A percentile compares a stretch with the other conserved stretches of the same genome.
These are phyloP conservation scores for Penicillium sp. DNA, from an alignment of 2,329 filamentous ascomycete species.

Conservation along the genomic window DNA sequence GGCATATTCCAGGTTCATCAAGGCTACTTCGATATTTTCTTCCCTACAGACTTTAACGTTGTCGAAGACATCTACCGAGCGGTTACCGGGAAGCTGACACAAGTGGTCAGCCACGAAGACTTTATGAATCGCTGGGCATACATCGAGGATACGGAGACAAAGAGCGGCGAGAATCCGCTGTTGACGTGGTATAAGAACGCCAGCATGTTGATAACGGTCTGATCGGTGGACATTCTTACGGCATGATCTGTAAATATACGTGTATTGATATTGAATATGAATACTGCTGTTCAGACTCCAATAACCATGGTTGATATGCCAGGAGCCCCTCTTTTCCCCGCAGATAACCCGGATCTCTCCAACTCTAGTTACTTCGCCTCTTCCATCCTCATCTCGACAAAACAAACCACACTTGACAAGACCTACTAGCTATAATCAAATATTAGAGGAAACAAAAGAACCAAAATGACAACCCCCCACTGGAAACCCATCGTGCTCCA, in stretches of 20 bases:
- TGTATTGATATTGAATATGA: constrained; percentile 4
- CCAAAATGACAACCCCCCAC: constrained; percentile 13
- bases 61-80: constrained; percentile 92
- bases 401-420: not conserved
- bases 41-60: constrained; percentile 91
- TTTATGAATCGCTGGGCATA: constrained; percentile 91
- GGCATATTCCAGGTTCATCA: constrained; percentile 75
- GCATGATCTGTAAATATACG: constrained; percentile 10
- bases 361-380: not conserved
- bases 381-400: not conserved
- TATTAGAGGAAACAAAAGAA: not conserved
- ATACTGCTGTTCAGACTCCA: not conserved
- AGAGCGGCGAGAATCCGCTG: constrained; percentile 90
- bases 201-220: constrained; percentile 87
- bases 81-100: constrained; percentile 88
- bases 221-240: constrained; percentile 14
- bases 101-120: constrained; percentile 83
- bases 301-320: constrained; percentile 14
- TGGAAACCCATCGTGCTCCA: constrained; percentile 29
- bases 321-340: constrained; percentile 13
- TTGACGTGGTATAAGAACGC: constrained; percentile 95
- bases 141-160: constrained; percentile 85
- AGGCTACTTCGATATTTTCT: constrained; percentile 98
- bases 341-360: not conserved
- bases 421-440: not conserved